Percentiles rank a stretch among this genome's conserved stretches.
Conservation (phyloP, 371 early-diverging fungal species). For the Rhizomucor miehei region DNA sequence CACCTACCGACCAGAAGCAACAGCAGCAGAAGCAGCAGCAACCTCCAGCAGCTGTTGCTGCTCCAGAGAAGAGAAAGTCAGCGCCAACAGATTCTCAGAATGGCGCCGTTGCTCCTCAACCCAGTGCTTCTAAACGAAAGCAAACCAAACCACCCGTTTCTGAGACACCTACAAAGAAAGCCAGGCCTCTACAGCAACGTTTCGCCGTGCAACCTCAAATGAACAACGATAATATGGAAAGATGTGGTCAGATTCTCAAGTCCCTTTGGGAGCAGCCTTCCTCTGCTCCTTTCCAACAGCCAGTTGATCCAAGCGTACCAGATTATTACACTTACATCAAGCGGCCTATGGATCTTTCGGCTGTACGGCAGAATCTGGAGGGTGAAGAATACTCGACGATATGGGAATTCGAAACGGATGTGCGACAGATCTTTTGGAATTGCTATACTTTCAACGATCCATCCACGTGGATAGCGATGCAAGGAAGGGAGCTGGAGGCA, state of each 20-base stretch:
- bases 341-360: conserved; percentile 94
- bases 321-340: conserved; percentile 87
- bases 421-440: conserved; percentile 78
- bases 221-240: conserved; percentile 33
- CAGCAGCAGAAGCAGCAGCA: not conserved
- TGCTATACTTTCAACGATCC: conserved; percentile 90
- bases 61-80: not conserved
- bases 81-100: not conserved
- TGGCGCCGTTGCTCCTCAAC: not conserved
- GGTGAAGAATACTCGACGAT: conserved; percentile 37
- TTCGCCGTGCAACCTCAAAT: conserved; percentile 11
- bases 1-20: not conserved
- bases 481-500: conserved; percentile 35
- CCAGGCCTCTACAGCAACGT: conserved; percentile 4
- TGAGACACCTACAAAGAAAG: not conserved
- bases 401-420: conserved; percentile 55
- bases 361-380: conserved; percentile 80
- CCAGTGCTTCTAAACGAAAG: not conserved
- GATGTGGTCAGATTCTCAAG: conserved; percentile 33
- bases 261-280: conserved; percentile 36
- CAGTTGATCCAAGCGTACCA: conserved; percentile 86
- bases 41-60: not conserved
- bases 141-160: not conserved
- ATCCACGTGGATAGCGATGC: conserved; percentile 50
- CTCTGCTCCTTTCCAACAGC: conserved; percentile 37